Evolutionary conservation across 192 early-diverging fungal genomes (phyloP), one percentile per base, ranked within the genome.

Genomic region (Physocladia obscura): DNA sequence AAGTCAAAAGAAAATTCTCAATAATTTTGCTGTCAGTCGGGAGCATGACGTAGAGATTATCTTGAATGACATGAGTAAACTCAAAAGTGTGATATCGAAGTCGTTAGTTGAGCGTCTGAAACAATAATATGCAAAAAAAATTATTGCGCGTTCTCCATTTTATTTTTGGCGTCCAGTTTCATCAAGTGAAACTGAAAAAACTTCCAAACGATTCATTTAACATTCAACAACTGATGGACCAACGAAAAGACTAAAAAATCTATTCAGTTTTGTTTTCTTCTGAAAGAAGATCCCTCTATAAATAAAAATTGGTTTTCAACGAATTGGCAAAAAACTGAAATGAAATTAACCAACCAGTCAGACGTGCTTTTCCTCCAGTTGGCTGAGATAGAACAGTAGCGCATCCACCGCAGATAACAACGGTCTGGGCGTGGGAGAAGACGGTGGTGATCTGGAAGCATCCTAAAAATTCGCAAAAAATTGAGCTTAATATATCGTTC

Each of bases 371-470:
- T 82, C 97, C 97, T 86, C 97, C 97, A 62, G 95, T 99, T 74
- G 97, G 97, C 83, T 98, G 95, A 86, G 93, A 96, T 75, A 99
- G 90, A 70, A 99, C 95, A 75, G 93, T 94, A 72, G 91, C 87
- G 88, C 97, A 99, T 69, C 90, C 89, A 68, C 88, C 82, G 90
- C 97, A 99, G 62, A 96, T 78, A 61, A 99, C 97, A 57, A 99
- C 97, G 72, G 94, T 95, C 83, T 99, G 95, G 78, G 95, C 95
- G 84, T 99, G 96, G 84, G 89, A 91, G 90, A 99, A 99, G 76
- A 99, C 94, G 76, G 95, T 97, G 83, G 94, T 97, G 84, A 99
- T 96, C 79, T 91, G 87, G 80, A 92, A 89, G 89, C 95, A 98
- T 57, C 91, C 90, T 91, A 64, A 4, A 51, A 51, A 51, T 56